phyloP scores from a whole-genome alignment of 495 filamentous ascomycete genomes.

The Podospora comata region DNA sequence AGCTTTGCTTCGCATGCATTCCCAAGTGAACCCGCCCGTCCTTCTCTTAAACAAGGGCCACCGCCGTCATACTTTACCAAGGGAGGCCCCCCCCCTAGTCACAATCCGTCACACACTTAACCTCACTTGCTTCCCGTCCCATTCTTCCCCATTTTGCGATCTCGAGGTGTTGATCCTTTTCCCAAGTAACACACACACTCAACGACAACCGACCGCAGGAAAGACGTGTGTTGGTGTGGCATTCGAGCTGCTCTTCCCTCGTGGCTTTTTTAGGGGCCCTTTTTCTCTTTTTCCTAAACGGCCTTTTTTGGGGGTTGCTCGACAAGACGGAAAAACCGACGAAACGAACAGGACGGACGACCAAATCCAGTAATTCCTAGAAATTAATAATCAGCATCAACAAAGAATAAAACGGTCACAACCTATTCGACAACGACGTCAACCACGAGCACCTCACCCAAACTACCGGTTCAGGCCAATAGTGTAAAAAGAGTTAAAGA shows the following conservation, averaged over 20 bases:
- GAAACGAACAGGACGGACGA: neutral
- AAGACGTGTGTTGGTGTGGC: neutral
- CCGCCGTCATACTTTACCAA: neutral
- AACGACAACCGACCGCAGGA: neutral
- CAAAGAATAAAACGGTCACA: neutral
- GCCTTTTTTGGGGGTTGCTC: neutral
- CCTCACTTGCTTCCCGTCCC: neutral
- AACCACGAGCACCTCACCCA: neutral
- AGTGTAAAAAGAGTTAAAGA: neutral
- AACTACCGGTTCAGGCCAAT: neutral
- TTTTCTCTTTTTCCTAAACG: neutral
- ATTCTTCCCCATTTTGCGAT: neutral
- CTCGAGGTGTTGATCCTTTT: neutral
- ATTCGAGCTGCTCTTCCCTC: neutral
- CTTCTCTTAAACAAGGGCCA: neutral
- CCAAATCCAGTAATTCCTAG: neutral
- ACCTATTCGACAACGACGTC: neutral
- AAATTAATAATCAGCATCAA: constrained; percentile 1
- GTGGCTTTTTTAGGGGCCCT: neutral
- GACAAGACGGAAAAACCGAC: neutral
- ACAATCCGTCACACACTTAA: neutral
- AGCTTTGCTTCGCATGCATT: neutral
- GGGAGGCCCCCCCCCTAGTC: neutral
- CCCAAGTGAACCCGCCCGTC: neutral
- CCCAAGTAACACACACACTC: neutral